Base-by-base conservation (phyloP, 2,329 filamentous ascomycete genomes). In the Sphaerulina musiva region DNA sequence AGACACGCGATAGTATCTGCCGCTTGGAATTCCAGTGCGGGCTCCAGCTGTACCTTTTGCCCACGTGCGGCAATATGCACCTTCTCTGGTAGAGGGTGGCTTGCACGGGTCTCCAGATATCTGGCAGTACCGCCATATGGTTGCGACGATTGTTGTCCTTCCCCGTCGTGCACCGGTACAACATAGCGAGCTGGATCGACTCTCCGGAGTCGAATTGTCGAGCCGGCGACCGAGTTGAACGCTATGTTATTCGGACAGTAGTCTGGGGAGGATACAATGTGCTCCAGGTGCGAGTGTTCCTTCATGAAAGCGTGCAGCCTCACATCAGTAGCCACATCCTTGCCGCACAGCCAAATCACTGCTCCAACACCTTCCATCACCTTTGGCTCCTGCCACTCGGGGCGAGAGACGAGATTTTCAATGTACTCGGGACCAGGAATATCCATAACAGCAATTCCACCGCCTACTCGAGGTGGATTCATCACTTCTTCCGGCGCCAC, bases 401-500 rank as follows among this genome's bases (percentile, higher is more conserved):
- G 78, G 32, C 89, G 80, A 36, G 76, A 74, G 42, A 95, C 64
- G 49, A 96, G 77, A 5, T 79, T 72, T 10, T 85, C 81, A 26
- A 97, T 73, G 64, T 93, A 91, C 6, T 83, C 80, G 1, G 69
- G 58, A 11, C 84, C 80, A 1, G 89, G 88, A 6, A 98, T 70
- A 62, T 97, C 91, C 40, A 95, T 75, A 6, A 98, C 77, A 7
- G 87, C 86, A 59, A 95, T 77, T 2, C 89, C 91, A 52, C 78
- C 80, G 9, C 90, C 90, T 5, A 80, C 77, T 52, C 83, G 78
- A 2, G 78, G 72, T 9, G 83, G 75, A 1, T 80, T 89, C 48
- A 98, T 67, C 1, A 97, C 90, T 85, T 95, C 93, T 0, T 93
- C 87, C 1, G 92, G 86, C 0, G 85, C 93, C 31, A 98, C 81